Base-by-base conservation (phyloP, 306 rosid genomes). In the Arachis hypogaea region DNA sequence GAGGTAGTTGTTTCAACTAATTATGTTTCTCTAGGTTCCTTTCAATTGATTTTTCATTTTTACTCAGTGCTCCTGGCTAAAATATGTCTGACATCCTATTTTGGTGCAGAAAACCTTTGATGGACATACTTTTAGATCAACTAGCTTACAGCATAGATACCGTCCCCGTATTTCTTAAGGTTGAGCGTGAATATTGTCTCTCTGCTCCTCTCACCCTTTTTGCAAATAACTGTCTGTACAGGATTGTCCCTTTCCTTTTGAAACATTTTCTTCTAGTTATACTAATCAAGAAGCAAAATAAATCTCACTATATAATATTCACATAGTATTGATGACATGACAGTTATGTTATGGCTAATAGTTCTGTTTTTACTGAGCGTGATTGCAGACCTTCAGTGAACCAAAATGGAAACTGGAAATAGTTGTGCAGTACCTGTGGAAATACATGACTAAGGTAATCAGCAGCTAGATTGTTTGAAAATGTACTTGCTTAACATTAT, bases 371-470 rank as follows among this genome's bases (percentile, higher is more conserved):
- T 63, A 56, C 67, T 65, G 89, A 75, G 63, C 54, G 62, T 76
- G 69, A 57, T 60, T 77, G 79, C 89, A 93, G 98, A 78, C 63
- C 66, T 79, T 75, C 66, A 61, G 79, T 75, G 90, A 87, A 77
- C 79, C 97, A 22, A 89, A 86, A 78, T 91, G 92, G 91, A 93
- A 91, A 88, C 89, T 89, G 82, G 97, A 89, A 82, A 71, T 91
- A 67, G 76, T 93, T 68, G 88, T 83, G 57, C 78, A 83, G 76
- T 93, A 84, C 81, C 81, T 93, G 72, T 85, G 90, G 93, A 93
- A 87, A 79, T 93, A 87, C 88, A 86, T 87, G 22, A 52, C 88
- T 49, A 93, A 89, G 95, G 95, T 93, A 81, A 43, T 67, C 58
- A 49, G 50, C 76, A 5, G 57, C 67, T 62, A 57, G 64, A 16